Evolutionary conservation across 495 filamentous ascomycete species (phyloP).

Genomic region (Neurospora sp.): DNA sequence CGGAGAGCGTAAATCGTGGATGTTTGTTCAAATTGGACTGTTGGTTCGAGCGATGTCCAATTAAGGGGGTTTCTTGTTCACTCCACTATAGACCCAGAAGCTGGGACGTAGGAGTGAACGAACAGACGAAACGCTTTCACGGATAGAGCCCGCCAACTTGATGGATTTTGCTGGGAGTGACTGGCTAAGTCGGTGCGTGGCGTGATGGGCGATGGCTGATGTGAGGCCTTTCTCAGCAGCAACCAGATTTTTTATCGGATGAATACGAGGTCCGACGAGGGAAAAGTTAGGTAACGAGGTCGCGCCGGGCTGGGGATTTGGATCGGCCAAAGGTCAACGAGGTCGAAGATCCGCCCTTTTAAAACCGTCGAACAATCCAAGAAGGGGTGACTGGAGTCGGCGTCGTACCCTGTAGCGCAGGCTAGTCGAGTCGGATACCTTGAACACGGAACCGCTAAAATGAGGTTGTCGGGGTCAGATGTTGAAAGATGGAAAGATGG

Average conservation of each 20-base stretch:
- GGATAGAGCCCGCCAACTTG: constrained; percentile 96
- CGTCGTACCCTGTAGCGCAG: not conserved
- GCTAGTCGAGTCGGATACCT: not conserved
- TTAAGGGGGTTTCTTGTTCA: constrained; percentile 98
- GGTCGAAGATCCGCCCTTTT: not conserved
- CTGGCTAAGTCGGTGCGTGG: not conserved
- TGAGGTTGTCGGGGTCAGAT: not conserved
- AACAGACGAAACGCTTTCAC: constrained; percentile 65
- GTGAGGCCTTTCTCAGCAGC: not conserved
- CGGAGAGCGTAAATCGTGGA: not conserved
- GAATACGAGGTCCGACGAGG: not conserved
- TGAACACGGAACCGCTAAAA: not conserved
- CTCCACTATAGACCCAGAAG: constrained; percentile 86
- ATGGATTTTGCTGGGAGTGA: constrained; percentile 32
- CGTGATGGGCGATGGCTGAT: not conserved
- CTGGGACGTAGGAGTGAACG: constrained; percentile 90
- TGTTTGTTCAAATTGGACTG: constrained; percentile 3
- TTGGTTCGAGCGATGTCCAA: constrained; percentile 36
- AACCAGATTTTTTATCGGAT: not conserved
- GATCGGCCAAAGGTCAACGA: not conserved
- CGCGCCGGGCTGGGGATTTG: not conserved
- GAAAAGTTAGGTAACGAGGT: not conserved
- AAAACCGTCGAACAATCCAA: not conserved
- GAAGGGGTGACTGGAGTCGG: not conserved
- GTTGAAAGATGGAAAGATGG: not conserved